A percentile compares a stretch with the other conserved stretches of the same genome.
phyloP scores from a whole-genome alignment of 164 flowering plant species.

The Amborella trichopoda region DNA sequence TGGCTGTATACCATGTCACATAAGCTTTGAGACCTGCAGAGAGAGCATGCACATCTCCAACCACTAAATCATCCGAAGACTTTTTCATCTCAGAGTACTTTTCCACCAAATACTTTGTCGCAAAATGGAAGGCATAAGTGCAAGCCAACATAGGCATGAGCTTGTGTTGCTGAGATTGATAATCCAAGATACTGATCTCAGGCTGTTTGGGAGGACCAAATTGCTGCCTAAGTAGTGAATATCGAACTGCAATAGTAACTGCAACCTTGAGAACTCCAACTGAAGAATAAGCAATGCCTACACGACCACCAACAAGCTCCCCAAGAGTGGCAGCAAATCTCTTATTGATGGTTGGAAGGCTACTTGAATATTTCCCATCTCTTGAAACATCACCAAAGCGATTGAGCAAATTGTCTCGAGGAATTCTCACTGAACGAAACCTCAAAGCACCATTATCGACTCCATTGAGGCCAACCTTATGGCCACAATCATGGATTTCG shows the following conservation, averaged over 20 bases:
- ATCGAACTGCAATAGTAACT: constrained; percentile 72
- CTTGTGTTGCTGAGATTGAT: constrained; percentile 96
- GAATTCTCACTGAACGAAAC: constrained; percentile 78
- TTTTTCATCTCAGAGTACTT: constrained; percentile 87
- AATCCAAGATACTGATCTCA: constrained; percentile 81
- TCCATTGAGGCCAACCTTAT: constrained; percentile 91
- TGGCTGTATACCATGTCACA: constrained; percentile 79
- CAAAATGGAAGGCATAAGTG: constrained; percentile 87
- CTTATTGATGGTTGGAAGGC: constrained; percentile 71
- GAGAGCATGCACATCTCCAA: constrained; percentile 79
- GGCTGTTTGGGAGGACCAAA: constrained; percentile 92
- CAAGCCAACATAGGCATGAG: constrained; percentile 99
- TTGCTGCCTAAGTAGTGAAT: constrained; percentile 81
- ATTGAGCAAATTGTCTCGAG: constrained; percentile 87
- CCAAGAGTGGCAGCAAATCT: constrained; percentile 93
- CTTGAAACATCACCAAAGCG: constrained; percentile 92
- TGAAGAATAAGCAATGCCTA: constrained; percentile 82
- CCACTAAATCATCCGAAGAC: constrained; percentile 63
- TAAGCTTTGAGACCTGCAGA: constrained; percentile 92
- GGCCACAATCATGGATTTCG: constrained; percentile 93
- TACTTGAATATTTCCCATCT: constrained; percentile 86
- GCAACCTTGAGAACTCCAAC: constrained; percentile 74
- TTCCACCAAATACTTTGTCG: constrained; percentile 60
- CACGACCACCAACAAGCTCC: constrained; percentile 94
- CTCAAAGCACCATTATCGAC: constrained; percentile 94